These are phyloP conservation scores for Russula dissimulans DNA, from an alignment of 768 basidiomycete species.

Conservation along the genomic window DNA sequence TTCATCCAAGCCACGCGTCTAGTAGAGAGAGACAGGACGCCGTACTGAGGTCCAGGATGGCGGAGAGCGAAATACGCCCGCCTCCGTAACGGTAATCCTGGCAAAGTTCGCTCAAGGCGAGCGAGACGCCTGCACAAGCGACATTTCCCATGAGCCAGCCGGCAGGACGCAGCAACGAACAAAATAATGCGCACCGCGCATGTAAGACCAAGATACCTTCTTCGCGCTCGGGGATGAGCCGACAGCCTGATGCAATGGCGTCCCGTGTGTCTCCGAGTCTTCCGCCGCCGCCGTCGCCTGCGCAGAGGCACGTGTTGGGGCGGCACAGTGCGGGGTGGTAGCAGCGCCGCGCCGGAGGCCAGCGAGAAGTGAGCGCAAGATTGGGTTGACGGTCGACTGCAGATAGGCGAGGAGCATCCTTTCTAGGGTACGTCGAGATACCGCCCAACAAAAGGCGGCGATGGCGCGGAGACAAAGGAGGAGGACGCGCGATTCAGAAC, in stretches of 20 bases:
- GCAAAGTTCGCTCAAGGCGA: slow-evolving; percentile 8
- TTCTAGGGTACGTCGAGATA: neutral
- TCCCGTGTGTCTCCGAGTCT: too few species aligned
- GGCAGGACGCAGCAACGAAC: too few species aligned
- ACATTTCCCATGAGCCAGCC: neutral
- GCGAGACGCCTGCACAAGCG: neutral
- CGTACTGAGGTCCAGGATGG: slow-evolving; percentile 6
- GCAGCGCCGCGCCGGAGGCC: neutral
- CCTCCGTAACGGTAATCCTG: slow-evolving; percentile 2
- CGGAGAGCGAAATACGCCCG: neutral
- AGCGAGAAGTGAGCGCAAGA: neutral
- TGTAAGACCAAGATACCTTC: slow-evolving; percentile 8
- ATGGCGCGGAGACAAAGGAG: neutral
- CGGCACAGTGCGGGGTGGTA: too few species aligned
- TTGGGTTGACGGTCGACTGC: neutral
- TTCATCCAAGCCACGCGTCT: too few species aligned
- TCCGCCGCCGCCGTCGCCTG: neutral
- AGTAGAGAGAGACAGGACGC: neutral
- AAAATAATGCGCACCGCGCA: neutral
- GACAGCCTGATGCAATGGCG: neutral
- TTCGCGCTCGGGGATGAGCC: neutral
- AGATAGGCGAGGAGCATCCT: neutral
- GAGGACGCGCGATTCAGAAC: neutral
- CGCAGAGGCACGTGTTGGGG: too few species aligned
- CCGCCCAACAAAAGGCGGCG: neutral